Conservation (phyloP, 2,329 filamentous ascomycete genomes). For the Meredithiella fracta region DNA sequence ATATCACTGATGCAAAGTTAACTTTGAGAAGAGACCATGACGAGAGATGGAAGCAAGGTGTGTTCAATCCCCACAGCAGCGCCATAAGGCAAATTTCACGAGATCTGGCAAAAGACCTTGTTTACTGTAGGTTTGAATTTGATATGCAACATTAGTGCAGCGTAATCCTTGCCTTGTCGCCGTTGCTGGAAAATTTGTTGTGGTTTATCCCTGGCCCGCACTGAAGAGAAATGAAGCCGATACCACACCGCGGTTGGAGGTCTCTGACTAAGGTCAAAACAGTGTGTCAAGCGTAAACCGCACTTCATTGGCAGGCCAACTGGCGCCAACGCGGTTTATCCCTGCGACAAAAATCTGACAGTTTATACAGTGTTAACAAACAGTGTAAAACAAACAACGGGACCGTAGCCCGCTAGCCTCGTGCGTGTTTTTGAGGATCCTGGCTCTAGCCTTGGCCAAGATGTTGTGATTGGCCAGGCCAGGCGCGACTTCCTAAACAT, state of each 20-base stretch:
- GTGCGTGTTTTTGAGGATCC: constrained; percentile 10
- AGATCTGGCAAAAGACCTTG: neutral
- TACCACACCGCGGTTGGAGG: neutral
- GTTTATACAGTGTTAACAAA: neutral
- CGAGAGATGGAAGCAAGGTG: neutral
- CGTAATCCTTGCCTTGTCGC: constrained; percentile 7
- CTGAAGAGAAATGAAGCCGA: constrained; percentile 8
- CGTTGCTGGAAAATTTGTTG: constrained; percentile 7
- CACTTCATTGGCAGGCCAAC: neutral
- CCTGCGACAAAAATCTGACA: neutral
- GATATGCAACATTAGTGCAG: constrained; percentile 8
- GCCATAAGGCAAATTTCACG: neutral
- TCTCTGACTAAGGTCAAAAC: neutral
- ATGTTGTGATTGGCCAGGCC: constrained; percentile 10
- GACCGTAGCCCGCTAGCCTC: neutral
- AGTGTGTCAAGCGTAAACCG: neutral
- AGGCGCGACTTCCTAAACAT: constrained; percentile 13
- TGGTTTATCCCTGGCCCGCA: constrained; percentile 8
- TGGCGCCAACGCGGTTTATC: neutral
- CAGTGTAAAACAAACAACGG: neutral
- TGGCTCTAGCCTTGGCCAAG: neutral
- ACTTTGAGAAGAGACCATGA: neutral
- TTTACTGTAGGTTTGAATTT: neutral
- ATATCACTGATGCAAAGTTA: too few relatives aligned
- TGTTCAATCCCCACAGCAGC: neutral